Base-by-base conservation (phyloP, 2,329 filamentous ascomycete species). In the Penicillium sp. region DNA sequence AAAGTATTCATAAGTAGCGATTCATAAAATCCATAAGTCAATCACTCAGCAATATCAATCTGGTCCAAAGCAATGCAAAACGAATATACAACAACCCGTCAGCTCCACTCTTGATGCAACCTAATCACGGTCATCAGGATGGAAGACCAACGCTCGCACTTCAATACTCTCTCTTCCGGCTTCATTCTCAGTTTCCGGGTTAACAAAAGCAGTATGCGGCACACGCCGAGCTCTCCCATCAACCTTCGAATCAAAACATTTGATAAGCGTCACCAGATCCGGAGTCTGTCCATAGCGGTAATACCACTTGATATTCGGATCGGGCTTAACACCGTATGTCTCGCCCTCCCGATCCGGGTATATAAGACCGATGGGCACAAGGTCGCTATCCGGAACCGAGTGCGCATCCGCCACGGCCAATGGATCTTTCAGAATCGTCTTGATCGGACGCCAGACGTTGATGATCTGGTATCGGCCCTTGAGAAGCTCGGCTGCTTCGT, bases 221-320 rank as follows among this genome's bases (percentile, higher is more conserved):
- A 82, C 77, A 4, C 81, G 67, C 10, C 81, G 73, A 6, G 81
- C 80, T 27, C 79, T 68, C 0, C 80, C 81, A 65, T 84, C 81
- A 25, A 72, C 72, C 74, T 83, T 81, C 27, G 75, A 81, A 67
- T 86, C 84, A 63, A 81, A 86, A 62, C 82, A 85, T 67, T 86
- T 86, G 69, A 86, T 83, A 41, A 86, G 62, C 3, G 82, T 73
- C 4, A 82, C 79, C 70, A 86, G 77, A 4, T 80, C 73, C 0
- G 82, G 81, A 0, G 72, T 75, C 64, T 84, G 77, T 1, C 73
- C 75, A 46, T 74, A 75, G 56, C 80, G 75, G 66, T 82, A 85
- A 64, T 78, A 80, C 82, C 82, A 85, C 62, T 70, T 73, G 38
- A 82, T 79, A 2, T 60, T 52, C 0, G 65, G 60, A 55, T 75